A percentile compares a stretch with the other conserved stretches of the same genome.
phyloP scores from a whole-genome alignment of 2,329 filamentous ascomycete species.

The Podosphaera leucotricha region DNA sequence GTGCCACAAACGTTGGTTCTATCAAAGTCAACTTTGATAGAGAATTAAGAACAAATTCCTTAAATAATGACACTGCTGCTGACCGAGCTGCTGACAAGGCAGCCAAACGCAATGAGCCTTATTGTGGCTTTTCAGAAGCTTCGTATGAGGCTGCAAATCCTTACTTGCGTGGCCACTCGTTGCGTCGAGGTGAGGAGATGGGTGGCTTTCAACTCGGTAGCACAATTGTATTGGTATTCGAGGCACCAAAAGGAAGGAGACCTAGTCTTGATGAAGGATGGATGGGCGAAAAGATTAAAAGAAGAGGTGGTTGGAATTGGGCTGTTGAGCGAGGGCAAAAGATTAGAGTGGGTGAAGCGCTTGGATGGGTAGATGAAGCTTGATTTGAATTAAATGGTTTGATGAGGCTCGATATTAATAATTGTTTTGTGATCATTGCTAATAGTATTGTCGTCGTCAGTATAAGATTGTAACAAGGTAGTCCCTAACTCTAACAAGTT shows the following conservation, averaged over 20 bases:
- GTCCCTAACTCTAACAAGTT: not conserved
- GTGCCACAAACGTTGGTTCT: conserved; percentile 89
- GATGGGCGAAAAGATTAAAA: conserved; percentile 25
- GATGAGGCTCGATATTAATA: not conserved
- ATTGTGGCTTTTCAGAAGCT: conserved; percentile 81
- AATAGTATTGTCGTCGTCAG: too few relatives aligned
- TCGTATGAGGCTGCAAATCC: conserved; percentile 59
- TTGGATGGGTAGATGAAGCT: conserved; percentile 47
- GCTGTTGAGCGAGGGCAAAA: conserved; percentile 65
- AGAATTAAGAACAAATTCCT: conserved; percentile 76
- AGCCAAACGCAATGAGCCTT: conserved; percentile 49
- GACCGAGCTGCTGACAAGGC: conserved; percentile 69
- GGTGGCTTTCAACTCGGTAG: conserved; percentile 91
- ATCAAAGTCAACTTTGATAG: conserved; percentile 95
- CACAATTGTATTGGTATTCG: conserved; percentile 87
- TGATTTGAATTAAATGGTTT: conserved; percentile 3
- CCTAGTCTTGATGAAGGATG: conserved; percentile 37
- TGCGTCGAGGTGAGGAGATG: conserved; percentile 86
- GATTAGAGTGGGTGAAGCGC: conserved; percentile 68
- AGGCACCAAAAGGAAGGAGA: conserved; percentile 48
- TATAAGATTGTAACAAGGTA: too few relatives aligned
- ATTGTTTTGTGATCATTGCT: too few relatives aligned
- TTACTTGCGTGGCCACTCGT: conserved; percentile 59
- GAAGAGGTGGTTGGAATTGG: conserved; percentile 61
- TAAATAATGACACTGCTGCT: conserved; percentile 79